phyloP scores from a whole-genome alignment of 768 basidiomycete genomes.

The Russula lepida region DNA sequence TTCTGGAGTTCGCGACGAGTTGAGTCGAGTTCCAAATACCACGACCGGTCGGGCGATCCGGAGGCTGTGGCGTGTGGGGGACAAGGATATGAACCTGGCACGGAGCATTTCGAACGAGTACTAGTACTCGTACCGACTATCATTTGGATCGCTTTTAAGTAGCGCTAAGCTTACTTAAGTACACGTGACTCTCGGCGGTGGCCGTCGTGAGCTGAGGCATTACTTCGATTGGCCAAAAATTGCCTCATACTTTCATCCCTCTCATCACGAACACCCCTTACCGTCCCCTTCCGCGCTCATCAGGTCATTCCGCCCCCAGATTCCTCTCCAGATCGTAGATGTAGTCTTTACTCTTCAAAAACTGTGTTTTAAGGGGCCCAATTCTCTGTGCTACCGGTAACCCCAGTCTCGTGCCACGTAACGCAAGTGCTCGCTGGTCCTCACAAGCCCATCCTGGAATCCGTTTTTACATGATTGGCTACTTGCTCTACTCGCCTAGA shows the following conservation, averaged over 20 bases:
- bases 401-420: not conserved
- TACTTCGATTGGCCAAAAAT: conserved; percentile 14
- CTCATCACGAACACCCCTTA: not conserved
- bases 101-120: conserved; percentile 3
- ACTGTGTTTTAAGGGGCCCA: not conserved
- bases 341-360: not conserved
- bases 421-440: conserved; percentile 28
- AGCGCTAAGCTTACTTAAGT: not conserved
- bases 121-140: not conserved
- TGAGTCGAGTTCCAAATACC: conserved; percentile 6
- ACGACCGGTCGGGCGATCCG: not conserved
- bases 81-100: not conserved
- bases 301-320: not conserved
- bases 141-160: not conserved
- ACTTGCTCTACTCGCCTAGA: too few relatives aligned
- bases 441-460: conserved; percentile 32
- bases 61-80: not conserved
- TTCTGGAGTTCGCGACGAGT: conserved; percentile 23
- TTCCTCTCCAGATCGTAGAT: not conserved
- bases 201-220: conserved; percentile 3
- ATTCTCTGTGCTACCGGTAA: not conserved
- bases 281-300: not conserved
- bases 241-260: not conserved
- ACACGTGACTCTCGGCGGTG: not conserved
- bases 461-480: not conserved